phyloP scores from a whole-genome alignment of 1,284 basidiomycete genomes.

The Omphalotus olearius region DNA sequence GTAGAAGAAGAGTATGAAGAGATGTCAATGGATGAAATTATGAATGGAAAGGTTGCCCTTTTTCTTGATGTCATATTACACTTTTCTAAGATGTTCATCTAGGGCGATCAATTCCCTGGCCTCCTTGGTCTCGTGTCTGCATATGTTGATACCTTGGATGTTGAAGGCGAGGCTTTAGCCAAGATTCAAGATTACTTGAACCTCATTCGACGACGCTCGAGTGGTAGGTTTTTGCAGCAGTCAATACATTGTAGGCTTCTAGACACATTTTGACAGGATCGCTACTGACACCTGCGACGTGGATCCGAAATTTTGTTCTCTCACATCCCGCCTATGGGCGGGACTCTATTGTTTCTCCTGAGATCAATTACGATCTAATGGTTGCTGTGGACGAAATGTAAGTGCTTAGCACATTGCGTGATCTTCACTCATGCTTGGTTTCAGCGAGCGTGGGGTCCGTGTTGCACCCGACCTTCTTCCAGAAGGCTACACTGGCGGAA shows the following conservation, averaged over 20 bases:
- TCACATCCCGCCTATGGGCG: conserved; percentile 87
- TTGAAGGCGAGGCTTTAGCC: conserved; percentile 57
- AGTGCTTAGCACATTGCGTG: conserved; percentile 25
- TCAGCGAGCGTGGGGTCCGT: conserved; percentile 68
- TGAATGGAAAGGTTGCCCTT: conserved; percentile 77
- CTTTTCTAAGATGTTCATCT: conserved; percentile 5
- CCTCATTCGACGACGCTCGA: conserved; percentile 74
- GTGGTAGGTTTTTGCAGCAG: conserved; percentile 48
- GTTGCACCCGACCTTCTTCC: conserved; percentile 64
- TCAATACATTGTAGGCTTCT: background rate
- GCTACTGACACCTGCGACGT: conserved; percentile 87
- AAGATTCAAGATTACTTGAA: conserved; percentile 80
- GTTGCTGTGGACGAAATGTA: conserved; percentile 91
- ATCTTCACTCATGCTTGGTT: conserved; percentile 5
- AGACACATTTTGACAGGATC: conserved; percentile 47
- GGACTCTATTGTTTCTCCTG: conserved; percentile 86
- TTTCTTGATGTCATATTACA: conserved; percentile 2
- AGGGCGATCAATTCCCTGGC: conserved; percentile 77
- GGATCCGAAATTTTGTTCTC: conserved; percentile 91
- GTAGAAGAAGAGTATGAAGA: conserved; percentile 88
- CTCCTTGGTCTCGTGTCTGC: conserved; percentile 81
- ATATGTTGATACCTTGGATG: conserved; percentile 87
- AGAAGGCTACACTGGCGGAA: conserved; percentile 47
- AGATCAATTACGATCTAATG: conserved; percentile 95
- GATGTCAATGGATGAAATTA: conserved; percentile 90